Conservation (phyloP, 352 stramenopile genomes). For the Globisporangium paddicum region DNA sequence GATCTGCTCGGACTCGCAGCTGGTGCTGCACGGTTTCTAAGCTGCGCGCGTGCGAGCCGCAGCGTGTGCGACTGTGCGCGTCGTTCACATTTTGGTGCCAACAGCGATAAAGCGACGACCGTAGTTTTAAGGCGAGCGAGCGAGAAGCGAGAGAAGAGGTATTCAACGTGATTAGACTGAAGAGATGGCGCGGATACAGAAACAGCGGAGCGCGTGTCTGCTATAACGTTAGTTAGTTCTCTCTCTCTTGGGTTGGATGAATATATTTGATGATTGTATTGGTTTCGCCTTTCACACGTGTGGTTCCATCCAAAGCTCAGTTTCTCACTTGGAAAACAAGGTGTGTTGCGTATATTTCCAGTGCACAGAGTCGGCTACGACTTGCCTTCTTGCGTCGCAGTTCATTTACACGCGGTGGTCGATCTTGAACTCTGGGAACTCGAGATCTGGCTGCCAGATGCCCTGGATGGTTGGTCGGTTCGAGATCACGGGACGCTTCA, state of each 20-base stretch:
- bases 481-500: constrained; percentile 81
- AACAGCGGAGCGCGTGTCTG: not conserved
- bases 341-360: constrained; percentile 1
- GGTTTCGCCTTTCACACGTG: not conserved
- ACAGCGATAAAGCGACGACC: not conserved
- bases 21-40: constrained; percentile 99
- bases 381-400: constrained; percentile 1
- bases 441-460: constrained; percentile 85
- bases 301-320: not conserved
- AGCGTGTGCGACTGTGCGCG: not conserved
- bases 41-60: constrained; percentile 2
- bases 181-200: not conserved
- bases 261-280: constrained; percentile 22
- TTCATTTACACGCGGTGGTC: constrained; percentile 44
- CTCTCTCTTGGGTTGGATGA: constrained; percentile 8
- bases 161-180: constrained; percentile 2
- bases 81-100: not conserved
- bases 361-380: not conserved
- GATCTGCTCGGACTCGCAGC: constrained; percentile 95
- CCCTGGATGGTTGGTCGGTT: constrained; percentile 80
- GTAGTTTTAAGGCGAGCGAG: constrained; percentile 1
- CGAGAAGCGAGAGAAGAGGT: not conserved
- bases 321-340: not conserved
- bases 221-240: not conserved
- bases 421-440: constrained; percentile 84